Percentiles rank a stretch among this genome's conserved stretches.
These are phyloP conservation scores for Fusarium sp. DNA, from an alignment of 2,329 filamentous ascomycete genomes.

Conservation along the genomic window DNA sequence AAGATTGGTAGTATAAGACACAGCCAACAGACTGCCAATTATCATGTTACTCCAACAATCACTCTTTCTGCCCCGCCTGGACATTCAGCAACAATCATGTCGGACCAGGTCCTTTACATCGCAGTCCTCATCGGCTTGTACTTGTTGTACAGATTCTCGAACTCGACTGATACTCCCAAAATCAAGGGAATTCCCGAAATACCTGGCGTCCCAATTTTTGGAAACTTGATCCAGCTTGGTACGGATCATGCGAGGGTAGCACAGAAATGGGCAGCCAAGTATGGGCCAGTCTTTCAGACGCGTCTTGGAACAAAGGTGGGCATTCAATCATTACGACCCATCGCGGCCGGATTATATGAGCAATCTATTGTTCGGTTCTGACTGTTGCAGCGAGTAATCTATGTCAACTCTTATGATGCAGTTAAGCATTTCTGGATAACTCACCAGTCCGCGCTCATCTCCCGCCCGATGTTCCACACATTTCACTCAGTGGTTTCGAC, in stretches of 20 bases:
- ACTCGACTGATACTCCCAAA: slow-evolving; percentile 67
- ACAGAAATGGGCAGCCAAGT: slow-evolving; percentile 69
- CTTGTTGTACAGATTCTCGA: slow-evolving; percentile 50
- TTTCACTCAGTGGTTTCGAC: slow-evolving; percentile 84
- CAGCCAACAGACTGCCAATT: neutral
- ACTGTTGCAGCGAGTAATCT: slow-evolving; percentile 71
- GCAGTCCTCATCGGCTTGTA: slow-evolving; percentile 13
- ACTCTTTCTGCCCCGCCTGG: neutral
- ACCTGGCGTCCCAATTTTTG: slow-evolving; percentile 72
- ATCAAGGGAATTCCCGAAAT: slow-evolving; percentile 73
- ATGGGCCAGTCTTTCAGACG: slow-evolving; percentile 74
- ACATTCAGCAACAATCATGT: slow-evolving; percentile 13
- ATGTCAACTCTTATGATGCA: slow-evolving; percentile 82
- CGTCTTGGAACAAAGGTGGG: slow-evolving; percentile 75
- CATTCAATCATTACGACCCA: neutral
- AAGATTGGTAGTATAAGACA: neutral
- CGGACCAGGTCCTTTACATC: slow-evolving; percentile 29
- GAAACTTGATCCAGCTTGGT: slow-evolving; percentile 72
- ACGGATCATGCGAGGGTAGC: slow-evolving; percentile 67
- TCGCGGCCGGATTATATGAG: neutral
- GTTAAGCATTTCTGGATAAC: slow-evolving; percentile 82
- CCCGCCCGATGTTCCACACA: slow-evolving; percentile 81
- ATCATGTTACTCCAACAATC: neutral
- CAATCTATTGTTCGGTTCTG: neutral
- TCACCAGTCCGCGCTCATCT: slow-evolving; percentile 82